Evolutionary conservation across 1,139 yeast species (phyloP), one percentile per base, ranked within the genome.

Genomic region (Yamadazyma aaseri): DNA sequence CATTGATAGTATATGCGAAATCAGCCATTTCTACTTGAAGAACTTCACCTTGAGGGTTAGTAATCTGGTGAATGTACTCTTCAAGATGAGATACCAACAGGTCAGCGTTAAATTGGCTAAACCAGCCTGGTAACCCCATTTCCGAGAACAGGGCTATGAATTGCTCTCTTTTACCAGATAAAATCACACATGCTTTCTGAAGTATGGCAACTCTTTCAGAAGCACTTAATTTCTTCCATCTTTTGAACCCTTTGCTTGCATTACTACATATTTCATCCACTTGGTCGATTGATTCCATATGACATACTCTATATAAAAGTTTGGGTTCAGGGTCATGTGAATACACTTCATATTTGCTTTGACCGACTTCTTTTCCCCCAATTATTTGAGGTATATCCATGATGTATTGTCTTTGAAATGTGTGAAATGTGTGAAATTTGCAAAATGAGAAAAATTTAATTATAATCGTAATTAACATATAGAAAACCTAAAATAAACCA

Each of bases 61-160:
- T 41, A 13, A 53, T 35, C 9, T 47, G 50, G 10, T 38, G 35
- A 7, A 49, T 46, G 35, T 56, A 56, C 32, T 58, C 61, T 20
- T 54, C 45, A 3, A 56, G 34, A 28, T 57, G 64, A 4, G 29
- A 37, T n/a, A 55, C 42, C 3, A 50, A 32, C 11, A 46, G 51
- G 20, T 50, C 56, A n/a, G 62, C 61, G 41, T 67, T 63, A 39
- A 63, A 52, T 6, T 49, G 55, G 18, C 71, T 61, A 51, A 73
- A 62, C 59, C 63, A 56, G 3, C 26, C 38, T 3, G 73, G 63
- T 2, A 62, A 46, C 1, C 76, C 76, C 7, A 61, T 59, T 26
- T 65, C 65, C 13, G 34, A 13, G 32, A 63, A 69, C 11, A 63
- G 56, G 2, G 51, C 39, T 3, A 51, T 33, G 14, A 61, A 42